Conservation (phyloP, 352 stramenopile genomes). For the Phytophthora idaei region DNA sequence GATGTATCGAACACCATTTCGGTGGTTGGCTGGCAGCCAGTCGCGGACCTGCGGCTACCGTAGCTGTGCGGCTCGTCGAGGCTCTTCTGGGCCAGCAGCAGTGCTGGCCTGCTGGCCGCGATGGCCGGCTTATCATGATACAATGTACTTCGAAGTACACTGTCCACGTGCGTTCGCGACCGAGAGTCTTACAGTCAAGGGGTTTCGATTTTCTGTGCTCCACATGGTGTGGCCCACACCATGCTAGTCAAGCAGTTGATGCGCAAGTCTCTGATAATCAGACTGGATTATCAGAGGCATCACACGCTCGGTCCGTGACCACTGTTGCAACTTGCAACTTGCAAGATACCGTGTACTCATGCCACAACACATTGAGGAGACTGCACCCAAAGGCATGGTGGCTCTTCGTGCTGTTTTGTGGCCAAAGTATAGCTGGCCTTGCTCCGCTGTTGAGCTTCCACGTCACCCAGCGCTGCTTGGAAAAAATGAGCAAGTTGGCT, state of each 20-base stretch:
- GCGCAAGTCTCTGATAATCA: neutral
- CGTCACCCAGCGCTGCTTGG: slow-evolving; percentile 8
- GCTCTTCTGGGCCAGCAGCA: too few species aligned
- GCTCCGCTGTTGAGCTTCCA: neutral
- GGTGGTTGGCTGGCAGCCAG: too few species aligned
- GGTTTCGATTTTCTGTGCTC: slow-evolving; percentile 20
- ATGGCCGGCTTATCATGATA: too few species aligned
- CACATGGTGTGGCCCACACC: neutral
- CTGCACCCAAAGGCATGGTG: neutral
- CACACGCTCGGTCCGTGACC: neutral
- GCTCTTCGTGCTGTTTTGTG: neutral
- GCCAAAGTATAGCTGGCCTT: neutral
- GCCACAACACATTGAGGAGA: slow-evolving; percentile 16
- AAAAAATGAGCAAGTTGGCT: slow-evolving; percentile 20
- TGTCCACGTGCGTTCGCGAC: too few species aligned
- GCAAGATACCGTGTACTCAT: slow-evolving; percentile 4
- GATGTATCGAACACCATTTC: neutral
- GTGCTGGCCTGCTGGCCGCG: too few species aligned
- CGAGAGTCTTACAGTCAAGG: slow-evolving; percentile 16
- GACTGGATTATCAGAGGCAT: neutral
- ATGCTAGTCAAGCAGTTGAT: slow-evolving; percentile 14
- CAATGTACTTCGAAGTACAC: too few species aligned
- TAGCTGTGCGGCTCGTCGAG: too few species aligned
- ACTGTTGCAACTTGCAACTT: slow-evolving; percentile 1
- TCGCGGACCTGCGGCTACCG: too few species aligned